phyloP scores from a whole-genome alignment of 2,329 filamentous ascomycete genomes.

The Fonsecaea erecta region DNA sequence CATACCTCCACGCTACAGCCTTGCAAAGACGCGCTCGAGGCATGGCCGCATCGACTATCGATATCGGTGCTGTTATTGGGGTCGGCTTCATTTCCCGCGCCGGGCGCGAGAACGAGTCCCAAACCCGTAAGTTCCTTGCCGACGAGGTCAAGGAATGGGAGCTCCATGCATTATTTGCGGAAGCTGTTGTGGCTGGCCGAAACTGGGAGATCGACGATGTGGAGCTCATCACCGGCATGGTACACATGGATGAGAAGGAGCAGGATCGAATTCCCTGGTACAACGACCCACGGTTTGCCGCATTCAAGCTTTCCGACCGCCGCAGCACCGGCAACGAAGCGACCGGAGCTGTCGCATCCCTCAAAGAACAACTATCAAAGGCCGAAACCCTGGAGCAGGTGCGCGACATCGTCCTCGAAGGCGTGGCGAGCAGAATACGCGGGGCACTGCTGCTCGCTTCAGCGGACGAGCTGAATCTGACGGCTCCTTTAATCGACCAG shows the following conservation, averaged over 20 bases:
- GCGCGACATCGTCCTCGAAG: conserved; percentile 17
- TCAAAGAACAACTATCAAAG: conserved; percentile 18
- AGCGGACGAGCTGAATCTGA: conserved; percentile 7
- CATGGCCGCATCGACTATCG: conserved; percentile 31
- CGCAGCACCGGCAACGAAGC: conserved; percentile 15
- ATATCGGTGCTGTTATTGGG: conserved; percentile 26
- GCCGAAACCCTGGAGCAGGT: conserved; percentile 9
- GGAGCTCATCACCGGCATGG: conserved; percentile 15
- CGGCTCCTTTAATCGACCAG: conserved; percentile 38
- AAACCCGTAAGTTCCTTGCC: conserved; percentile 10
- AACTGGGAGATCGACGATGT: conserved; percentile 10
- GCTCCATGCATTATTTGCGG: conserved; percentile 13
- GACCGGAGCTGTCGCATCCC: conserved; percentile 16
- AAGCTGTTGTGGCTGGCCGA: conserved; percentile 16
- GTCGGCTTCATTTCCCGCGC: conserved; percentile 7
- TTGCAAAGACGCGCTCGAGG: conserved; percentile 36
- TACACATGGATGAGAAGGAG: conserved; percentile 15
- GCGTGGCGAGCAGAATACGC: conserved; percentile 15
- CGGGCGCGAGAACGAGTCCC: conserved; percentile 3
- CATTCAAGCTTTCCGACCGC: conserved; percentile 16
- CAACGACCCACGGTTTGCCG: conserved; percentile 19
- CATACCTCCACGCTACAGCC: conserved; percentile 44
- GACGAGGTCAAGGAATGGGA: conserved; percentile 12
- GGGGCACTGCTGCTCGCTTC: conserved; percentile 12
- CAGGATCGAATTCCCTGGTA: conserved; percentile 18